These are phyloP conservation scores for Penicillium nucicola DNA, from an alignment of 495 filamentous ascomycete genomes.

Conservation along the genomic window DNA sequence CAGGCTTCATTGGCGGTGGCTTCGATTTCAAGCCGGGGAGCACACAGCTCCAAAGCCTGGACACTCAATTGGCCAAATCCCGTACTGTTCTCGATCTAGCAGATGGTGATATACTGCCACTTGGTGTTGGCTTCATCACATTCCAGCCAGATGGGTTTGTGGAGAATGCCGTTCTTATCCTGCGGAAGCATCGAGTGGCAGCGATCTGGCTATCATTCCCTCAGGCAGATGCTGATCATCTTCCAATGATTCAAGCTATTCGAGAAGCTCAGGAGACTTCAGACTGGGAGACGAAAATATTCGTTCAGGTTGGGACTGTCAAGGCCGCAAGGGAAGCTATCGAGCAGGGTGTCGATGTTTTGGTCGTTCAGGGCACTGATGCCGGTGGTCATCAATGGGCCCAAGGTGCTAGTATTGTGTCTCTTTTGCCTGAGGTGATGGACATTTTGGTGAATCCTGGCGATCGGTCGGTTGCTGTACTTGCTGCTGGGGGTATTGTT, in stretches of 20 bases:
- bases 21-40: constrained; percentile 65
- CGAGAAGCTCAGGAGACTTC: constrained; percentile 32
- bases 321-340: constrained; percentile 65
- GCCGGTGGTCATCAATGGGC: constrained; percentile 68
- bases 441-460: constrained; percentile 43
- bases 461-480: constrained; percentile 44
- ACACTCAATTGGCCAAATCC: constrained; percentile 63
- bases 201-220: constrained; percentile 71
- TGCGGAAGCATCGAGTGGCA: constrained; percentile 46
- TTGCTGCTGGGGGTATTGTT: constrained; percentile 65
- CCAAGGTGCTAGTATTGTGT: constrained; percentile 56
- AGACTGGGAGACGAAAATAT: constrained; percentile 56
- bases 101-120: constrained; percentile 47
- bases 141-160: constrained; percentile 32
- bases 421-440: constrained; percentile 57
- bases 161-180: constrained; percentile 38
- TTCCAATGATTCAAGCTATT: constrained; percentile 40
- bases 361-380: constrained; percentile 68
- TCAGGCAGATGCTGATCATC: constrained; percentile 28
- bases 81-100: constrained; percentile 58
- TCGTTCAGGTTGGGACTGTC: constrained; percentile 69
- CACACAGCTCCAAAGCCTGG: constrained; percentile 66
- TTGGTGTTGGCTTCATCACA: constrained; percentile 60
- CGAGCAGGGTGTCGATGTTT: constrained; percentile 64
- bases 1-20: constrained; percentile 59